Percentiles rank a stretch among this genome's conserved stretches.
These are phyloP conservation scores for Trichoderma harzianum DNA, from an alignment of 2,329 filamentous ascomycete species.

Conservation along the genomic window DNA sequence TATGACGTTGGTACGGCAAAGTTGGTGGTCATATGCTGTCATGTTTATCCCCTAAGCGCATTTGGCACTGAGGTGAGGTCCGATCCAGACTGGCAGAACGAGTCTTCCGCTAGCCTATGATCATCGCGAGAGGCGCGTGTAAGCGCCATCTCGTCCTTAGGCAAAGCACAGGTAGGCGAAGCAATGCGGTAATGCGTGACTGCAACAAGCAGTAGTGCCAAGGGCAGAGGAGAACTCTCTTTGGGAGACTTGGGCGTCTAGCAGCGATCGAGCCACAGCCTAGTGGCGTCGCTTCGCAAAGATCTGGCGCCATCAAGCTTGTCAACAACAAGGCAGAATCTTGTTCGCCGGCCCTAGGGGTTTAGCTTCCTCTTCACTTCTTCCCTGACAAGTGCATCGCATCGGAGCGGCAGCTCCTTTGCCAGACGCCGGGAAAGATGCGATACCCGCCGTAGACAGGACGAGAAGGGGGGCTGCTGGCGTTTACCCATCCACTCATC, in stretches of 20 bases:
- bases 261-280: not conserved
- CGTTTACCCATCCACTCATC: conserved; percentile 7
- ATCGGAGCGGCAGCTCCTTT: not conserved
- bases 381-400: not conserved
- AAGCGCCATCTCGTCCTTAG: not conserved
- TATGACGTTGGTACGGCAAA: not conserved
- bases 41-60: not conserved
- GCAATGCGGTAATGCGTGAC: not conserved
- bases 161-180: not conserved
- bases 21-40: not conserved
- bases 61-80: not conserved
- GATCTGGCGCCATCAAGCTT: not conserved
- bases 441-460: conserved; percentile 4
- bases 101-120: not conserved
- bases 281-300: not conserved
- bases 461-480: not conserved
- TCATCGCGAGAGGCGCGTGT: not conserved
- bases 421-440: conserved; percentile 5
- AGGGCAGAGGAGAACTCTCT: not conserved
- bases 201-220: not conserved
- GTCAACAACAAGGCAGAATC: not conserved
- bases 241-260: not conserved
- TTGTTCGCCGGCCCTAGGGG: not conserved
- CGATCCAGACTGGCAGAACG: not conserved
- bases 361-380: not conserved